Evolutionary conservation across 129 eudicot genomes (phyloP).

Genomic region (Glebionis coronaria): DNA sequence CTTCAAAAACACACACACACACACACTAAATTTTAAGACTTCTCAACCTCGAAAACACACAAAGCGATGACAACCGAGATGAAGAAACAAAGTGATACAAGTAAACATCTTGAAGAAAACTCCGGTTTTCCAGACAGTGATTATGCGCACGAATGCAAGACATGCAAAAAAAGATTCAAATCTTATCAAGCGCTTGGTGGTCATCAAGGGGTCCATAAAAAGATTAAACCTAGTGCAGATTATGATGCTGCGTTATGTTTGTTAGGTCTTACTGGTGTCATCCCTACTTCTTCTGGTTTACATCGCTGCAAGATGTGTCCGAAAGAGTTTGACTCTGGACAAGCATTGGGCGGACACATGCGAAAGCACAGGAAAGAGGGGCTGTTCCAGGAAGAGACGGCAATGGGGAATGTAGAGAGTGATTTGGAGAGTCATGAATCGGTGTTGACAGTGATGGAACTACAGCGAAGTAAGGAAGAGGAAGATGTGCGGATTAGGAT

Average conservation of each 20-base stretch:
- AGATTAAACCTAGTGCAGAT: not conserved
- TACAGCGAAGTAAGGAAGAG: constrained; percentile 1
- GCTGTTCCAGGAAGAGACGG: not conserved
- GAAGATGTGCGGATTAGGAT: constrained; percentile 4
- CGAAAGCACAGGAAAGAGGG: constrained; percentile 10
- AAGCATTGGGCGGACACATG: constrained; percentile 37
- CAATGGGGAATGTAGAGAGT: not conserved
- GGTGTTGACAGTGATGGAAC: not conserved
- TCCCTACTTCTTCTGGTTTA: not conserved
- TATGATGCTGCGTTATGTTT: not conserved
- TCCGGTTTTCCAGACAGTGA: not conserved
- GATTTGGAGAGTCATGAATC: constrained; percentile 5
- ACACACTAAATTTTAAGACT: not conserved
- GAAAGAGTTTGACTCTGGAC: constrained; percentile 22
- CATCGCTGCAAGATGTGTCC: constrained; percentile 20
- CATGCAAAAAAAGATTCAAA: constrained; percentile 16
- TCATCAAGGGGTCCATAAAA: constrained; percentile 27
- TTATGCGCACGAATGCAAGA: constrained; percentile 19
- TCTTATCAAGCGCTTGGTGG: constrained; percentile 31
- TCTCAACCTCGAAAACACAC: not conserved
- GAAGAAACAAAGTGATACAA: not conserved
- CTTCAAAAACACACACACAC: not conserved
- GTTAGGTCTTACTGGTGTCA: not conserved
- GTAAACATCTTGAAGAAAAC: not conserved
- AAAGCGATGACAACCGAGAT: too few species aligned